Conservation (phyloP, 257 asterid species). For the Cynanchum wilfordii region DNA sequence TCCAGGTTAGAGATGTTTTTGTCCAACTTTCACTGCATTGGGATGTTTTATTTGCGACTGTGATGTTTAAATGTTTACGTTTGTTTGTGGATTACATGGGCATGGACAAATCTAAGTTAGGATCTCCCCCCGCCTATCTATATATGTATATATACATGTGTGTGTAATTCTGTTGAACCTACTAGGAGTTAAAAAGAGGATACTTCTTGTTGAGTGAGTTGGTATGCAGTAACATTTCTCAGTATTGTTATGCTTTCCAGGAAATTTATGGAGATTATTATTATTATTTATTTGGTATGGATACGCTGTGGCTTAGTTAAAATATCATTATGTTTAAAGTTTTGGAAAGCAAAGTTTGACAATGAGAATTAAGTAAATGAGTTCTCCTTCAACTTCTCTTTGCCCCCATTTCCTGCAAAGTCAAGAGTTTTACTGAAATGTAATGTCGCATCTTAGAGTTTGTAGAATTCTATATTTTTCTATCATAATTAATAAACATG, state of each 20-base stretch:
- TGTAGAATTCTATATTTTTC: neutral
- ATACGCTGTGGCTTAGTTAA: neutral
- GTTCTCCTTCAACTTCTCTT: neutral
- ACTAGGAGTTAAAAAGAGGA: neutral
- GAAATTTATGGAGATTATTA: neutral
- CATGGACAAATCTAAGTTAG: neutral
- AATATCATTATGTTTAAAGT: neutral
- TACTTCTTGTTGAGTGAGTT: neutral
- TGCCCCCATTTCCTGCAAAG: neutral
- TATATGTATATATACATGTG: neutral
- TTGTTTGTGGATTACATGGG: neutral
- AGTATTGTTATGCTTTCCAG: neutral
- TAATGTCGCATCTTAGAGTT: neutral
- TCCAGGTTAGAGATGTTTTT: conserved; percentile 54
- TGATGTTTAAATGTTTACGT: neutral
- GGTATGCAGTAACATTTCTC: neutral
- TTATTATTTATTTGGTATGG: neutral
- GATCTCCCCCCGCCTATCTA: too few relatives aligned
- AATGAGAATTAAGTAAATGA: neutral
- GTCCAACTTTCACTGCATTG: neutral
- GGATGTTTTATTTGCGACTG: neutral
- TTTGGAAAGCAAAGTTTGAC: neutral
- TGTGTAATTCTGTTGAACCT: neutral
- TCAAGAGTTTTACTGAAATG: too few relatives aligned
- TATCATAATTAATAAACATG: neutral